These are phyloP conservation scores for Magnusiomyces ingens DNA, from an alignment of 1,139 yeast genomes.

Conservation along the genomic window DNA sequence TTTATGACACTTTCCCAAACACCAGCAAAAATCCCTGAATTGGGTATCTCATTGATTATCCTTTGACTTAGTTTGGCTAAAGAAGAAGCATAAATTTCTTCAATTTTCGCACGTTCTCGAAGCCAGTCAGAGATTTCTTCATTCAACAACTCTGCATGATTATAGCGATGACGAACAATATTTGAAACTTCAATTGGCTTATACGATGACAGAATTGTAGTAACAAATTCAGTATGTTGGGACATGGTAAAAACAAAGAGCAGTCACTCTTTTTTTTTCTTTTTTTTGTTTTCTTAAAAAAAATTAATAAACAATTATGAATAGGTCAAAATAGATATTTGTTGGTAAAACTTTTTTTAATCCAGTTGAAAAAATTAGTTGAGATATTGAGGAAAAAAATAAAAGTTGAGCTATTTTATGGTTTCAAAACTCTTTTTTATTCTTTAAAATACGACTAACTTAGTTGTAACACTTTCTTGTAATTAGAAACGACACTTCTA, in stretches of 20 bases:
- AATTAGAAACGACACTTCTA: no score
- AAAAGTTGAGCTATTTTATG: neutral
- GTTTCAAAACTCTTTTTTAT: no score
- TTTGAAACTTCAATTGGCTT: neutral
- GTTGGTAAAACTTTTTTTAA: conserved; percentile 2
- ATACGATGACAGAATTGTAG: neutral
- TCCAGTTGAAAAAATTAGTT: neutral
- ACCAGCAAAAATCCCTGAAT: conserved; percentile 16
- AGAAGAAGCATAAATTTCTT: conserved; percentile 32
- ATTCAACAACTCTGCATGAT: conserved; percentile 25
- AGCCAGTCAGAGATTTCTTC: conserved; percentile 35
- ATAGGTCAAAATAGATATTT: conserved; percentile 2
- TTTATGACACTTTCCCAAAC: conserved; percentile 27
- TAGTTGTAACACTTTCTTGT: no score
- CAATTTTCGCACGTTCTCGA: conserved; percentile 32
- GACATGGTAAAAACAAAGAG: neutral
- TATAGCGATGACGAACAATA: neutral
- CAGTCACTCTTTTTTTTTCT: neutral
- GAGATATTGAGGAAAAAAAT: neutral
- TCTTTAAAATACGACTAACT: no score
- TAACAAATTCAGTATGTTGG: neutral
- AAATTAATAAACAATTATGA: no score
- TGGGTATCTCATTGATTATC: conserved; percentile 7
- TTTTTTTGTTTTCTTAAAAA: neutral
- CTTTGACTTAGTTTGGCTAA: conserved; percentile 28